Evolutionary conservation across 2,329 filamentous ascomycete genomes (phyloP).

Genomic region (Neofusicoccum ribis): DNA sequence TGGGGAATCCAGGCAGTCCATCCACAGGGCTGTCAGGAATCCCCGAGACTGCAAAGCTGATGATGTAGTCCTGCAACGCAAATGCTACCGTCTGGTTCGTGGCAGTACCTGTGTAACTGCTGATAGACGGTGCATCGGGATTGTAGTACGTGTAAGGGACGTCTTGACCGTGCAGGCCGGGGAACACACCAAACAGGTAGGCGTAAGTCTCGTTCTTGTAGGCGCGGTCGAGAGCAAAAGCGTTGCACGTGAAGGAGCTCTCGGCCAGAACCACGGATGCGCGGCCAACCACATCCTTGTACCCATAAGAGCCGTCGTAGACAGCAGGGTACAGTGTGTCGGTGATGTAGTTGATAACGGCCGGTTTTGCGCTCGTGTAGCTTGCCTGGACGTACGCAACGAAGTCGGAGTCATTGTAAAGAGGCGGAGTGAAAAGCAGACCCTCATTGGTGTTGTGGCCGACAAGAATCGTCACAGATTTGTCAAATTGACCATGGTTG

Average conservation of each 20-base stretch:
- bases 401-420: constrained; percentile 26
- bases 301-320: constrained; percentile 49
- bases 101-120: constrained; percentile 20
- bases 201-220: constrained; percentile 50
- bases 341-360: constrained; percentile 43
- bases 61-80: constrained; percentile 49
- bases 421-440: constrained; percentile 32
- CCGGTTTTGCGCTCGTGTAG: constrained; percentile 34
- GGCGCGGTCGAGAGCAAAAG: constrained; percentile 51
- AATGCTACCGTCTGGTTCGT: constrained; percentile 40
- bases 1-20: constrained; percentile 45
- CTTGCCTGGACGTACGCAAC: constrained; percentile 26
- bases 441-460: constrained; percentile 50
- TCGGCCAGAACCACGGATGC: constrained; percentile 47
- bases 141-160: constrained; percentile 55
- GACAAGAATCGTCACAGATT: constrained; percentile 36
- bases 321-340: constrained; percentile 52
- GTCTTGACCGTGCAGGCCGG: constrained; percentile 56
- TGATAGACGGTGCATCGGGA: constrained; percentile 23
- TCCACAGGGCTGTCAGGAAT: constrained; percentile 36
- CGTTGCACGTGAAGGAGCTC: constrained; percentile 52
- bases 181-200: constrained; percentile 56
- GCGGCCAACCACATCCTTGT: constrained; percentile 48
- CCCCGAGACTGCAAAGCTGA: constrained; percentile 43
- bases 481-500: constrained; percentile 39